Percentiles rank a stretch among this genome's conserved stretches.
Evolutionary conservation across 1,284 basidiomycete species (phyloP).

Genomic region (Leccinum subrobustum): DNA sequence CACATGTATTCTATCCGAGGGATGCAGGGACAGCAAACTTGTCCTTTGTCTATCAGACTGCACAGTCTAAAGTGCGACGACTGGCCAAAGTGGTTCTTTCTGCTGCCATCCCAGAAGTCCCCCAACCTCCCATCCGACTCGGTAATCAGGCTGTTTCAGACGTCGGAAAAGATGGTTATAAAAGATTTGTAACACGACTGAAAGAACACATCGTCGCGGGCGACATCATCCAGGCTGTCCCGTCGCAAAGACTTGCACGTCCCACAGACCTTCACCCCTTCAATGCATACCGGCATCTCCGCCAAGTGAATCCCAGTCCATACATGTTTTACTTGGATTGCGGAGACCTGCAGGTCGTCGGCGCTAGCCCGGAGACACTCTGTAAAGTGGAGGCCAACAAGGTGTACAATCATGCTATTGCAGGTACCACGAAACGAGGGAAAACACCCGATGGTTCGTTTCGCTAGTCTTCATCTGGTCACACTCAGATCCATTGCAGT

Average conservation of each 20-base stretch:
- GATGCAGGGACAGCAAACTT: constrained; percentile 63
- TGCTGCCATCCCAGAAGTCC: constrained; percentile 61
- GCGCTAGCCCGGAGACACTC: constrained; percentile 96
- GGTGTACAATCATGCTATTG: constrained; percentile 98
- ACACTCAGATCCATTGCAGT: constrained; percentile 7
- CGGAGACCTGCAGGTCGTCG: constrained; percentile 90
- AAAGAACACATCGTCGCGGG: constrained; percentile 95
- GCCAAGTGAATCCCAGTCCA: constrained; percentile 95
- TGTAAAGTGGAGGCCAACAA: constrained; percentile 94
- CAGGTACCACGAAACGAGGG: constrained; percentile 91
- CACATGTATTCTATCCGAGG: constrained; percentile 87
- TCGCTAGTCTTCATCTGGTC: constrained; percentile 1
- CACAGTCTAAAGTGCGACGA: constrained; percentile 73
- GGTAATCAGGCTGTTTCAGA: constrained; percentile 82
- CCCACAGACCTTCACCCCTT: constrained; percentile 93
- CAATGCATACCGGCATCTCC: constrained; percentile 92
- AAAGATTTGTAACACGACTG: constrained; percentile 87
- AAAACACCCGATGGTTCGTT: constrained; percentile 76
- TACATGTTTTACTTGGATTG: constrained; percentile 99
- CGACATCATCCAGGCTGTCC: constrained; percentile 99
- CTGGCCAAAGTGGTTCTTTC: constrained; percentile 68
- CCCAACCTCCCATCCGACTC: constrained; percentile 66
- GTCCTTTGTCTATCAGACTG: constrained; percentile 79
- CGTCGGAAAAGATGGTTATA: constrained; percentile 93
- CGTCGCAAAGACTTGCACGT: constrained; percentile 86